Evolutionary conservation across 441 rosid genomes (phyloP), one percentile per base, ranked within the genome.

Genomic region (Populus tomentosa): DNA sequence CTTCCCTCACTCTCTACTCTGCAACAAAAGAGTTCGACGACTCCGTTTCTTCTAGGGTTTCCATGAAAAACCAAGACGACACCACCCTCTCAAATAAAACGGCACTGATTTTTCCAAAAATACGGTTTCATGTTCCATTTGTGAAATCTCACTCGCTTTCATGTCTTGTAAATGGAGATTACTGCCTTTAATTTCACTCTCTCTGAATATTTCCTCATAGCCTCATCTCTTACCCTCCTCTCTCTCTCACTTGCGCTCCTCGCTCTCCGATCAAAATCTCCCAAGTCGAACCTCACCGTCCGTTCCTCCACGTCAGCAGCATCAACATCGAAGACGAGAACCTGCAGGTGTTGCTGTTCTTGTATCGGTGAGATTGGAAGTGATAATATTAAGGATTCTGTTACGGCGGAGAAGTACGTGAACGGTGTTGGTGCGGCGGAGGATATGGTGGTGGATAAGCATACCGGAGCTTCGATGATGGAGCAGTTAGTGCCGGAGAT

Each of bases 401-500:
- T 20, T 81, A 30, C 85, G 16, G 82, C 59, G 26, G 0, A n/a
- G 18, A 71, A 63, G 59, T 71, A 66, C 83, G 40, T 77, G 3
- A 81, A 80, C 81, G 90, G 86, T 21, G 90, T 76, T n/a, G 32
- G 67, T 69, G 84, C 77, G 42, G 76, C 63, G 56, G 73, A 77
- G 40, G 86, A 79, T 50, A 82, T 81, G 86, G 73, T 85, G 66
- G 84, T 75, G 72, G 98, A 91, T 85, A 86, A 86, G 53, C 86
- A 87, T 38, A 88, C 87, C 16, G 94, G 95, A 1, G 93, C 93
- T 40, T 94, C 99, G 11, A 96, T 96, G 98, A 96, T 94, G 97
- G 98, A 96, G 87, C 97, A 94, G 86, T 85, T 96, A 80, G 98
- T 92, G 67, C 98, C 99, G 61, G 99, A 96, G 87, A 96, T 96